Base-by-base conservation (phyloP, 164 flowering plant species). In the Brasenia schreberi region DNA sequence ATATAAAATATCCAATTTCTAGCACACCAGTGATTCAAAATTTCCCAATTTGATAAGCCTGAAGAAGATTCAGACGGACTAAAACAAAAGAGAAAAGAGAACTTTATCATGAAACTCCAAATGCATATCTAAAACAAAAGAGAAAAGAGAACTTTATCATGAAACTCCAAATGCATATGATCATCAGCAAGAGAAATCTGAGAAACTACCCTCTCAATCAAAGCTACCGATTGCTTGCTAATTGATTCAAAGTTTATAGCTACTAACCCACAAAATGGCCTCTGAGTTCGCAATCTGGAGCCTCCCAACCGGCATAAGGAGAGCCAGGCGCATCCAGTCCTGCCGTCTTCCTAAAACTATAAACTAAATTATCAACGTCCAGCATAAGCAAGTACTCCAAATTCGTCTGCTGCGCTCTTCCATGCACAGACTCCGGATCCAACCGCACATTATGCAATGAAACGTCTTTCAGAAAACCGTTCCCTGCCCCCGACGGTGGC, bases 201-300 rank as follows among this genome's bases (percentile, higher is more conserved):
- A 23, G 27, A 23, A 23, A 23, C 27, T 23, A 23, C 27, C 27
- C 27, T 23, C 27, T 23, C 27, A 23, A 23, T 23, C 27, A 23
- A 23, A 23, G 27, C 27, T 23, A 23, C 0, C 27, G 27, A 23
- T 23, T 23, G 27, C 27, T 23, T 23, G 27, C 27, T 23, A 23
- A 23, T 23, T 23, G 27, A 23, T 23, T 23, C 27, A 23, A 23
- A 23, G 27, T 23, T 23, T 23, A 23, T 23, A 23, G 11, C 12
- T 7, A 82, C 88, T 64, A 52, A 87, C 98, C 97, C 17, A 90
- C 96, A 74, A 94, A 94, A 78, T 94, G 98, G 23, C 98, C 98
- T 0, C 98, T 88, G 70, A 94, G 96, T 82, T 94, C 90, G 14
- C 0, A 5, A 23, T 27, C 39, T 0, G 92, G 86, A 0, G 16